A percentile compares a stretch with the other conserved stretches of the same genome.
Conservation (phyloP, 2,329 filamentous ascomycete genomes). For the Xylaria hypoxylon region DNA sequence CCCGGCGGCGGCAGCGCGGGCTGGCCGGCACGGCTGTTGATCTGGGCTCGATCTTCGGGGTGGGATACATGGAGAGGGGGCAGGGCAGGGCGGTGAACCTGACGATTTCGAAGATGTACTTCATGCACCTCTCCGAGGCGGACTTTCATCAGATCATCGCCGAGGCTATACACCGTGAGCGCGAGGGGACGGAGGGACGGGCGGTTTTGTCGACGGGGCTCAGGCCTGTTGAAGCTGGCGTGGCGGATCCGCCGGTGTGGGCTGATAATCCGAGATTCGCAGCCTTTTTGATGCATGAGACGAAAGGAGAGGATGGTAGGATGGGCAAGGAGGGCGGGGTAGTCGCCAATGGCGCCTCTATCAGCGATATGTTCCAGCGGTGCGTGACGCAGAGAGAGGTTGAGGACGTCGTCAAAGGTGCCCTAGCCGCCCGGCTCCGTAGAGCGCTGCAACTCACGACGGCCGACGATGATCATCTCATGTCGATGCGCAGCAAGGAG, state of each 20-base stretch:
- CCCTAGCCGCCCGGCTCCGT: conserved; percentile 34
- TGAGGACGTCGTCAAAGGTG: background rate
- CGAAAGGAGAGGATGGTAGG: conserved; percentile 6
- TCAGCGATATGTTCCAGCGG: conserved; percentile 16
- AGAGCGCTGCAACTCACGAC: conserved; percentile 30
- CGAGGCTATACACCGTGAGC: conserved; percentile 47
- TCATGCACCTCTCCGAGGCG: conserved; percentile 47
- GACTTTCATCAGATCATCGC: conserved; percentile 50
- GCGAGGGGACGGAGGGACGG: background rate
- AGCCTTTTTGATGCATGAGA: conserved; percentile 31
- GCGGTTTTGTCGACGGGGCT: conserved; percentile 1
- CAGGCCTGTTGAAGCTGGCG: background rate
- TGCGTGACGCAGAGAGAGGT: conserved; percentile 13
- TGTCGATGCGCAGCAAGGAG: conserved; percentile 23
- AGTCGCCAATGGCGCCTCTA: conserved; percentile 3
- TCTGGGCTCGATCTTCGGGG: conserved; percentile 49
- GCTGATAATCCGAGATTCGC: conserved; percentile 40
- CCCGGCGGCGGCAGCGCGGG: conserved; percentile 45
- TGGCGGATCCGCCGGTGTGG: conserved; percentile 31
- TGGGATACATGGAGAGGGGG: conserved; percentile 37
- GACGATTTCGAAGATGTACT: background rate
- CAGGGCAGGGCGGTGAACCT: background rate
- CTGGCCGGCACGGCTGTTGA: conserved; percentile 51
- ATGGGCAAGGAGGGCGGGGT: conserved; percentile 4
- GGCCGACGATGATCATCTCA: conserved; percentile 32